These are phyloP conservation scores for Suillus weaverae DNA, from an alignment of 768 basidiomycete species.

Conservation along the genomic window DNA sequence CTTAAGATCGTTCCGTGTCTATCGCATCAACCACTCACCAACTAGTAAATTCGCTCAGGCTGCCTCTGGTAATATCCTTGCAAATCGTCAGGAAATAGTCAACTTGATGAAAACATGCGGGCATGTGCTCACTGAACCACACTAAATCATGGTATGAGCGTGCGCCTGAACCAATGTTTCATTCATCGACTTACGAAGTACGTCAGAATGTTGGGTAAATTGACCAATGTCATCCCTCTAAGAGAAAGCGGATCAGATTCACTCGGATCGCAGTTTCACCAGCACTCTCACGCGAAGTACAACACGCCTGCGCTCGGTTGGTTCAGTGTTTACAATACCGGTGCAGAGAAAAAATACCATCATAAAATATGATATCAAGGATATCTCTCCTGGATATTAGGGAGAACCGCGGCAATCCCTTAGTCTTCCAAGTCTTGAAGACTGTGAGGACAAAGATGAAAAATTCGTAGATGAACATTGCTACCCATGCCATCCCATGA, in stretches of 20 bases:
- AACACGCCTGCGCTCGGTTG: constrained; percentile 41
- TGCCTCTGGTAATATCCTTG: constrained; percentile 33
- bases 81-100: background rate
- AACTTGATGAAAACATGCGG: background rate
- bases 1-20: background rate
- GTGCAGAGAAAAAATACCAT: constrained; percentile 39
- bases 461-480: constrained; percentile 50
- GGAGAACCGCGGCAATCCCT: constrained; percentile 26
- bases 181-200: constrained; percentile 31
- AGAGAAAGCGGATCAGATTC: background rate
- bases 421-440: constrained; percentile 41
- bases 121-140: background rate
- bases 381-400: constrained; percentile 33
- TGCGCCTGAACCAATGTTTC: background rate
- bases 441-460: constrained; percentile 49
- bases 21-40: constrained; percentile 32
- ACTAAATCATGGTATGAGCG: background rate
- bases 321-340: background rate
- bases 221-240: constrained; percentile 54
- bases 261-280: constrained; percentile 16
- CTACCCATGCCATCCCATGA: constrained; percentile 48
- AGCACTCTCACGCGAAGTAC: constrained; percentile 50
- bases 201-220: constrained; percentile 47
- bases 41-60: constrained; percentile 50
- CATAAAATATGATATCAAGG: constrained; percentile 45